phyloP scores from a whole-genome alignment of 768 basidiomycete species.

The Suillus sp. region DNA sequence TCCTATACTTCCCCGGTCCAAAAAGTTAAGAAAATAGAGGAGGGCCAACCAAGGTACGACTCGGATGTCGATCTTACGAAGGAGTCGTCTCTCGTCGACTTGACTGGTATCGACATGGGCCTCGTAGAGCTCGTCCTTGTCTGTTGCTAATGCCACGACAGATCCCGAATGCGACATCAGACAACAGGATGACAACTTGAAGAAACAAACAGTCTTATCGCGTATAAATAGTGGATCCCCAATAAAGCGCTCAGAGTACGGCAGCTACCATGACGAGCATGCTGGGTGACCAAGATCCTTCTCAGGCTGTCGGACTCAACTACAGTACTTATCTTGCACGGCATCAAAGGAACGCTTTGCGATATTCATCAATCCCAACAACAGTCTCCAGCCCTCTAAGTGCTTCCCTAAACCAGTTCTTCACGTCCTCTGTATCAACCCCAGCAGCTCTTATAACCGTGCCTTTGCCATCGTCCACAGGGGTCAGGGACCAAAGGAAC shows the following conservation, averaged over 20 bases:
- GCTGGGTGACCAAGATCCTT: neutral
- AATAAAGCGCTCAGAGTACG: neutral
- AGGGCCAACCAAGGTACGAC: conserved; percentile 77
- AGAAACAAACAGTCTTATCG: conserved; percentile 1
- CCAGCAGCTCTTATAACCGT: conserved; percentile 76
- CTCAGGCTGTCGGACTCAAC: neutral
- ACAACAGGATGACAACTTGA: neutral
- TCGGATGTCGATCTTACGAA: conserved; percentile 62
- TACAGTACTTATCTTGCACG: neutral
- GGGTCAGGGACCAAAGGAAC: conserved; percentile 82
- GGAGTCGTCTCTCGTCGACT: conserved; percentile 56
- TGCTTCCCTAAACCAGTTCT: conserved; percentile 63
- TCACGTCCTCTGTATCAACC: conserved; percentile 73
- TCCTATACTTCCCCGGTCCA: conserved; percentile 65
- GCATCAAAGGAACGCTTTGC: conserved; percentile 55
- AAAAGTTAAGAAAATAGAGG: conserved; percentile 74
- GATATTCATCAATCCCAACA: conserved; percentile 66
- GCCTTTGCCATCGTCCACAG: conserved; percentile 47
- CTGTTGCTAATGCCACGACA: neutral
- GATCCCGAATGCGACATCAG: conserved; percentile 4
- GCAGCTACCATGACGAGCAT: neutral
- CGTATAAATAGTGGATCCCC: neutral
- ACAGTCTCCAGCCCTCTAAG: conserved; percentile 52
- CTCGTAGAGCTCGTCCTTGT: conserved; percentile 37
- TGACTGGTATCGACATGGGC: conserved; percentile 53